Percentiles rank a stretch among this genome's conserved stretches.
These are phyloP conservation scores for Xerocomus nothofagi DNA, from an alignment of 1,284 basidiomycete species.

Conservation along the genomic window DNA sequence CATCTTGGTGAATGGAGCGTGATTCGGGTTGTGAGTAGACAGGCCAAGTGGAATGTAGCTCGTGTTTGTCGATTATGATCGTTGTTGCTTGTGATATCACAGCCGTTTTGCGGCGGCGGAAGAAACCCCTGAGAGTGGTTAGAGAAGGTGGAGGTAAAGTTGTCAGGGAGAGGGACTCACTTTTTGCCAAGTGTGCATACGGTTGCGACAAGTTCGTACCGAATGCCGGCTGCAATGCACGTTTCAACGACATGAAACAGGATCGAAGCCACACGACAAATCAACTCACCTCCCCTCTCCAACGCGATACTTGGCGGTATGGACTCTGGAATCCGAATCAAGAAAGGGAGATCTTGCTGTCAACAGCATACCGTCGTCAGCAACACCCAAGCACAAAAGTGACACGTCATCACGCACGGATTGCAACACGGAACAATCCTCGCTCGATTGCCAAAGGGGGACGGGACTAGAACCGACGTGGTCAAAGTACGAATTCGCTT, in stretches of 20 bases:
- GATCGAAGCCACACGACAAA: not conserved
- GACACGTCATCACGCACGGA: constrained; percentile 50
- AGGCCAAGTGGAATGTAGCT: constrained; percentile 87
- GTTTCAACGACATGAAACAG: not conserved
- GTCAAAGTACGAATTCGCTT: constrained; percentile 68
- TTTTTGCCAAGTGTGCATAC: constrained; percentile 82
- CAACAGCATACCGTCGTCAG: constrained; percentile 37
- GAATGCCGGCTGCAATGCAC: constrained; percentile 59
- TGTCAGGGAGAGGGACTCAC: constrained; percentile 40
- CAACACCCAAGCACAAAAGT: not conserved
- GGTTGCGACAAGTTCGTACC: constrained; percentile 83
- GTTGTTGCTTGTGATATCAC: constrained; percentile 59
- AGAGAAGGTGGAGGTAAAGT: not conserved
- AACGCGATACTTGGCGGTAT: constrained; percentile 80
- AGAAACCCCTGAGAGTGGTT: constrained; percentile 51
- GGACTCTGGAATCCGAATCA: constrained; percentile 82
- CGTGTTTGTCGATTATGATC: constrained; percentile 86
- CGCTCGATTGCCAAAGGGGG: constrained; percentile 67
- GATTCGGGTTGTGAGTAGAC: constrained; percentile 78
- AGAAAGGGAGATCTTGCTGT: constrained; percentile 76
- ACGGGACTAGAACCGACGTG: constrained; percentile 72
- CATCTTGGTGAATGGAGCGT: constrained; percentile 63
- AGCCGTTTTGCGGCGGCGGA: constrained; percentile 68
- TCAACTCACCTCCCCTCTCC: constrained; percentile 58
- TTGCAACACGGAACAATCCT: constrained; percentile 67